Percentiles rank a stretch among this genome's conserved stretches.
Conservation (phyloP, 805 yeast genomes). For the Lipomyces starkeyi region DNA sequence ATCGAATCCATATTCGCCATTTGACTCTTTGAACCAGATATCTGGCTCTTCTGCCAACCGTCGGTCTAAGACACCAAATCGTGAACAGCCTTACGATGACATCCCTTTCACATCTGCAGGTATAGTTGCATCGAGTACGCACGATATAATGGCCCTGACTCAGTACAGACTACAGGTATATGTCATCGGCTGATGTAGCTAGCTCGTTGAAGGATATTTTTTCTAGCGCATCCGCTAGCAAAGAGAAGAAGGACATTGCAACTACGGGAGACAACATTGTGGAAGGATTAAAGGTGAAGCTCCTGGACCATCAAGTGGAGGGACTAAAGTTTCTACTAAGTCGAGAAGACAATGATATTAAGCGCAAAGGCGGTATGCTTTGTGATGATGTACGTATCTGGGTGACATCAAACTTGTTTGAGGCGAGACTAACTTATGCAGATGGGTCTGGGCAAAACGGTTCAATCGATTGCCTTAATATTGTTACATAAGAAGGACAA, state of each 20-base stretch:
- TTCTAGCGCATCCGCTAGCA: slow-evolving; percentile 2
- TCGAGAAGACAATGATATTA: slow-evolving; percentile 47
- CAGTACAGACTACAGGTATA: slow-evolving; percentile 24
- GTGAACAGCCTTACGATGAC: neutral
- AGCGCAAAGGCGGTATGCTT: slow-evolving; percentile 61
- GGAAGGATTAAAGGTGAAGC: slow-evolving; percentile 49
- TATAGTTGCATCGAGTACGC: neutral
- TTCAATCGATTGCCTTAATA: slow-evolving; percentile 74
- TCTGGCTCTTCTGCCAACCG: neutral
- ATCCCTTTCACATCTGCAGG: slow-evolving; percentile 14
- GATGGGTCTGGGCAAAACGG: slow-evolving; percentile 89
- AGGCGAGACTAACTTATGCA: slow-evolving; percentile 25
- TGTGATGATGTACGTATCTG: slow-evolving; percentile 63
- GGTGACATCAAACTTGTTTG: neutral
- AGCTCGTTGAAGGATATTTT: slow-evolving; percentile 28
- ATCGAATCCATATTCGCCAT: neutral
- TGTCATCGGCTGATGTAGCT: slow-evolving; percentile 20
- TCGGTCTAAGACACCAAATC: neutral
- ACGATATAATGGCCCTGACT: neutral
- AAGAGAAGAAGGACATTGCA: neutral
- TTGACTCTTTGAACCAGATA: neutral
- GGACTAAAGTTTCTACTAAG: slow-evolving; percentile 53
- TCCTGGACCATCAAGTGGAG: slow-evolving; percentile 55
- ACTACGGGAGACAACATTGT: slow-evolving; percentile 35
- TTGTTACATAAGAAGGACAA: slow-evolving; percentile 47